phyloP scores from a whole-genome alignment of 1,139 yeast species.

The Debaryomyces coudertii region DNA sequence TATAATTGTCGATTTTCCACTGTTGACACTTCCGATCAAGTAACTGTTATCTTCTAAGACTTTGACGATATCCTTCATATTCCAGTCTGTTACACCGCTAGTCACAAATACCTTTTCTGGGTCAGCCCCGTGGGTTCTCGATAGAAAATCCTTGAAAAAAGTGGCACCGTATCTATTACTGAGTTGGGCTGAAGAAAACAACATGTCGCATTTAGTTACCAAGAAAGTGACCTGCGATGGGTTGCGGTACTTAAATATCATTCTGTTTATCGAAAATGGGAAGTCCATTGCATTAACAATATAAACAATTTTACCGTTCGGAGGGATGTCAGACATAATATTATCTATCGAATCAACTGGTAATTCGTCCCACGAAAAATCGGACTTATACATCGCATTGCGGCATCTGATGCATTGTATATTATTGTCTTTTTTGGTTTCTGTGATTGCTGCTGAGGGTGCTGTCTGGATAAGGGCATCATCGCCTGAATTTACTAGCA shows the following conservation, averaged over 20 bases:
- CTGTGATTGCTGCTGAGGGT: background rate
- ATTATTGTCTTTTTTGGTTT: conserved; percentile 13
- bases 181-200: conserved; percentile 39
- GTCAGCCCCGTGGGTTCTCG: conserved; percentile 41
- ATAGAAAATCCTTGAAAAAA: conserved; percentile 50
- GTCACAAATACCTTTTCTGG: conserved; percentile 50
- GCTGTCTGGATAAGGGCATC: conserved; percentile 6
- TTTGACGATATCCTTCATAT: conserved; percentile 35
- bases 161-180: conserved; percentile 41
- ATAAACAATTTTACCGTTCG: conserved; percentile 54
- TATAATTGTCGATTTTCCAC: conserved; percentile 74
- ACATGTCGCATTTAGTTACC: conserved; percentile 61
- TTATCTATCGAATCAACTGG: conserved; percentile 36
- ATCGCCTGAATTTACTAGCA: conserved; percentile 25
- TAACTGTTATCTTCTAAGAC: conserved; percentile 50
- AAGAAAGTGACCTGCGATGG: conserved; percentile 49
- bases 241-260: conserved; percentile 37
- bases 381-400: conserved; percentile 49
- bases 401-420: conserved; percentile 59
- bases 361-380: conserved; percentile 38
- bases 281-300: conserved; percentile 70
- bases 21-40: conserved; percentile 72
- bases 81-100: conserved; percentile 59
- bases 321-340: conserved; percentile 50
- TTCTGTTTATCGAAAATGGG: conserved; percentile 59